Percentiles rank a stretch among this genome's conserved stretches.
Conservation (phyloP, 345 rosid genomes). For the Geranium rotundifolium region DNA sequence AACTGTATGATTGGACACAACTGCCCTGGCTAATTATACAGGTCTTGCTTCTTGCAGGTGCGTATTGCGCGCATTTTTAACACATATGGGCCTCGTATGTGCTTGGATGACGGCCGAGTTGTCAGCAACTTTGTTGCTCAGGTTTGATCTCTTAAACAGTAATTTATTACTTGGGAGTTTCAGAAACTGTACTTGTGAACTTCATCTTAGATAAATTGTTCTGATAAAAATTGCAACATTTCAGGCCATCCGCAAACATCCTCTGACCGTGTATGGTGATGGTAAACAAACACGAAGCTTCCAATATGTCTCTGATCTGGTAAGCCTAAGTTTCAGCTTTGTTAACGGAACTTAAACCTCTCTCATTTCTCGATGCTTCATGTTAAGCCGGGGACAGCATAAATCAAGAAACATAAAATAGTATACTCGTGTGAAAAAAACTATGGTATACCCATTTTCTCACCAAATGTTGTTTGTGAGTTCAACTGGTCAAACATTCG, state of each 20-base stretch:
- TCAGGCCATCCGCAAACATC: constrained; percentile 67
- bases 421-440: no score
- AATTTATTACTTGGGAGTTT: not conserved
- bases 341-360: no score
- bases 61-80: constrained; percentile 97
- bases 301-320: constrained; percentile 96
- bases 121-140: constrained; percentile 99
- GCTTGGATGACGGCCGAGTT: constrained; percentile 98
- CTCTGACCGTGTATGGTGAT: constrained; percentile 36
- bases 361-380: not conserved
- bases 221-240: not conserved
- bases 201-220: no score
- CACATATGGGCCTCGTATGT: constrained; percentile 98
- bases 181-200: not conserved
- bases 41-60: constrained; percentile 42
- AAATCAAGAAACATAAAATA: no score
- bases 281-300: constrained; percentile 99
- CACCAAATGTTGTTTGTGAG: no score
- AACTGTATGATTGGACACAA: no score
- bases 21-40: not conserved
- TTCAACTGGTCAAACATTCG: no score
- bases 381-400: no score
- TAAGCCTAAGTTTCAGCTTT: constrained; percentile 13
- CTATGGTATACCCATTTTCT: no score
- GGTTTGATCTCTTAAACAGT: constrained; percentile 21